phyloP scores from a whole-genome alignment of 2,329 filamentous ascomycete genomes.

The Plectosphaerella cucumerina region DNA sequence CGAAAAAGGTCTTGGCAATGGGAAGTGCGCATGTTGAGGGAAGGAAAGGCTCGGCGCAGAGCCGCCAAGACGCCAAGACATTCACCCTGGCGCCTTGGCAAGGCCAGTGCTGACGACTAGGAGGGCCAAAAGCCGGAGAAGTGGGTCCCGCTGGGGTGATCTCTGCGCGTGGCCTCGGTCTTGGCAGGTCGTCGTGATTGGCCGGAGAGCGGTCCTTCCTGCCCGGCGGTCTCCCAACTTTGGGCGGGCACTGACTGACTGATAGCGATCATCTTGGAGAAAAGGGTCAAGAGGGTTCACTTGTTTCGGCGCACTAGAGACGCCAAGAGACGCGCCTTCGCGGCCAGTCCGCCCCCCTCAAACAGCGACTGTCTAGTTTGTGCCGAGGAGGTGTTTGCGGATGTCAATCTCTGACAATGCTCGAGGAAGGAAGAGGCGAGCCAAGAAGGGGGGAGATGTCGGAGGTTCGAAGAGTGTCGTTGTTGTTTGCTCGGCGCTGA shows the following conservation, averaged over 20 bases:
- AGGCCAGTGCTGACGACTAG: not conserved
- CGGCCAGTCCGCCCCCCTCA: not conserved
- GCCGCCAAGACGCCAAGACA: not conserved
- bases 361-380: not conserved
- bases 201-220: not conserved
- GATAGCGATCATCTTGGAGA: not conserved
- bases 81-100: not conserved
- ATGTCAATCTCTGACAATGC: constrained; percentile 5
- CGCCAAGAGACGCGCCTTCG: not conserved
- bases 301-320: not conserved
- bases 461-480: not conserved
- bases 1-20: not conserved
- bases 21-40: not conserved
- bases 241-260: not conserved
- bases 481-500: not conserved
- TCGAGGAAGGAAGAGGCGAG: not conserved
- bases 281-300: not conserved
- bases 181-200: not conserved
- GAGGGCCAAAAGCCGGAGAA: not conserved
- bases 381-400: constrained; percentile 33
- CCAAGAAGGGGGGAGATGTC: not conserved
- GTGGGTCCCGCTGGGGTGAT: not conserved
- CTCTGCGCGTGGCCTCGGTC: not conserved
- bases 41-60: not conserved
- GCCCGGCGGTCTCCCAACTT: not conserved